Evolutionary conservation across 2,329 filamentous ascomycete genomes (phyloP).

Genomic region (Alternaria alternata): DNA sequence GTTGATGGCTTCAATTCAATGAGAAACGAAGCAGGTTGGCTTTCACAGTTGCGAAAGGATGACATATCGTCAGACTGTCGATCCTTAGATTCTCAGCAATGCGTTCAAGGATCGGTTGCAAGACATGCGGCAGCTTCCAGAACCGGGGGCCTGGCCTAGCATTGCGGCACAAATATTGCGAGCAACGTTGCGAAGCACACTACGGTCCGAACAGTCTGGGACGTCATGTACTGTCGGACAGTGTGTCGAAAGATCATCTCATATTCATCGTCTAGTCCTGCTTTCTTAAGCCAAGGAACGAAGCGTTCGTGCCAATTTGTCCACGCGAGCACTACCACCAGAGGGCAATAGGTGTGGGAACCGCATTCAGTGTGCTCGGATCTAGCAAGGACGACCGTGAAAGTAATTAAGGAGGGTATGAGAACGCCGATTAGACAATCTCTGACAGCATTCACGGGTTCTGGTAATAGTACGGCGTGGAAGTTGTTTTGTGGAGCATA

Average conservation of each 20-base stretch:
- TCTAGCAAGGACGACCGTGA: background rate
- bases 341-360: background rate
- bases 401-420: background rate
- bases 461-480: background rate
- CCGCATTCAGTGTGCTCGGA: background rate
- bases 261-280: background rate
- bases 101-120: too few species aligned
- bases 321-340: background rate
- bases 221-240: background rate
- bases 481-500: background rate
- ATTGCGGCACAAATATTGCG: background rate
- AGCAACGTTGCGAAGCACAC: background rate
- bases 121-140: too few species aligned
- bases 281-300: background rate
- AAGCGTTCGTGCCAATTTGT: background rate
- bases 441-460: rapidly evolving
- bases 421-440: background rate
- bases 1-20: background rate
- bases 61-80: background rate
- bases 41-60: background rate
- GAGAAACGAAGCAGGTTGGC: background rate
- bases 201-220: background rate
- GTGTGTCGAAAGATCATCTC: background rate
- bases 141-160: background rate
- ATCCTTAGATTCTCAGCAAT: background rate